A percentile compares a stretch with the other conserved stretches of the same genome.
phyloP scores from a whole-genome alignment of 2,329 filamentous ascomycete genomes.

The Phialocephala subalpina region DNA sequence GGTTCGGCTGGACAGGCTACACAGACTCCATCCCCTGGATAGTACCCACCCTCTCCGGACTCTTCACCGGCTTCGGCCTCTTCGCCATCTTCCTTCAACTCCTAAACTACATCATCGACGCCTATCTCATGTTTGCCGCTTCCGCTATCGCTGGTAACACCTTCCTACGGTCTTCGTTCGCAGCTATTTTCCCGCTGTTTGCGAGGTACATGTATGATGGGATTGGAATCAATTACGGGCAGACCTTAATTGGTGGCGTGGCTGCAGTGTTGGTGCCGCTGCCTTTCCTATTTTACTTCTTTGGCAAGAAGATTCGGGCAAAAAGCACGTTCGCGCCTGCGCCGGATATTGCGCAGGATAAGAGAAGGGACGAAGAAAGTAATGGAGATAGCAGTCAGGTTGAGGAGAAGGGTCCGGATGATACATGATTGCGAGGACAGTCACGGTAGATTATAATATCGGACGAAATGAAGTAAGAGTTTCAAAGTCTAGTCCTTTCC shows the following conservation, averaged over 20 bases:
- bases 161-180: constrained; percentile 76
- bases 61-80: constrained; percentile 9
- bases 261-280: neutral
- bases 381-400: neutral
- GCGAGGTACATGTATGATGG: constrained; percentile 56
- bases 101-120: constrained; percentile 73
- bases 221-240: constrained; percentile 13
- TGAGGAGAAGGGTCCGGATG: neutral
- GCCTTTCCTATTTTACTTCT: neutral
- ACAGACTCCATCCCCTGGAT: constrained; percentile 1
- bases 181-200: constrained; percentile 74
- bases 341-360: constrained; percentile 1
- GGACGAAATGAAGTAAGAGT: too few relatives aligned
- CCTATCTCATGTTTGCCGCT: constrained; percentile 77
- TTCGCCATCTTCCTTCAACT: constrained; percentile 51
- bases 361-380: constrained; percentile 2
- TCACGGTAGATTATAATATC: too few relatives aligned
- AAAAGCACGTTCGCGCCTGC: neutral
- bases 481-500: too few relatives aligned
- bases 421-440: neutral
- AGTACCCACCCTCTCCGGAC: constrained; percentile 10
- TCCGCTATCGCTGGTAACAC: constrained; percentile 77
- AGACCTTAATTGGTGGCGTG: neutral
- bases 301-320: neutral
- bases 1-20: constrained; percentile 50